phyloP scores from a whole-genome alignment of 441 rosid genomes.

The Viola pubescens region DNA sequence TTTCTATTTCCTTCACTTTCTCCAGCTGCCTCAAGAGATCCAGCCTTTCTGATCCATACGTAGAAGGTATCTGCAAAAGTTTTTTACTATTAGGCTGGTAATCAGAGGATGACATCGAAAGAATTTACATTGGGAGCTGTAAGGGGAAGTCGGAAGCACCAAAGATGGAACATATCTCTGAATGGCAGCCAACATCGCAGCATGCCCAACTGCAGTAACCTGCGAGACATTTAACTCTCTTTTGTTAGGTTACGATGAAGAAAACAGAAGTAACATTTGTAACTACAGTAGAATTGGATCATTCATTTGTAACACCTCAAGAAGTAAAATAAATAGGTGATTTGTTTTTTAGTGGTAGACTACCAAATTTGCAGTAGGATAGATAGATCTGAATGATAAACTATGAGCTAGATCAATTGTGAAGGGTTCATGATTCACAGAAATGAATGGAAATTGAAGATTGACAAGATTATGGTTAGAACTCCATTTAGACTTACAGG shows the following conservation, averaged over 20 bases:
- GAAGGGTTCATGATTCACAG: too few species aligned
- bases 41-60: constrained; percentile 90
- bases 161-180: constrained; percentile 88
- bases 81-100: neutral
- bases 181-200: constrained; percentile 94
- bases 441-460: too few species aligned
- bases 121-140: constrained; percentile 11
- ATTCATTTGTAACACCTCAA: too few species aligned
- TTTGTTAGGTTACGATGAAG: neutral
- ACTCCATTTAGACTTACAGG: constrained; percentile 52
- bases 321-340: too few species aligned
- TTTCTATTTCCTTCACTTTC: constrained; percentile 72
- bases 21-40: constrained; percentile 89
- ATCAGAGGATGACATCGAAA: constrained; percentile 3
- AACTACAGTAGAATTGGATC: neutral
- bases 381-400: too few species aligned
- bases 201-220: constrained; percentile 99
- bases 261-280: neutral
- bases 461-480: too few species aligned
- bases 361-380: too few species aligned
- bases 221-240: constrained; percentile 13
- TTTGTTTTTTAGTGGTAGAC: too few species aligned
- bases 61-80: constrained; percentile 71
- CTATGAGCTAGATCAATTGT: neutral
- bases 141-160: constrained; percentile 36